Conservation (phyloP, 164 flowering plant genomes). For the Nymphaea colorata region DNA sequence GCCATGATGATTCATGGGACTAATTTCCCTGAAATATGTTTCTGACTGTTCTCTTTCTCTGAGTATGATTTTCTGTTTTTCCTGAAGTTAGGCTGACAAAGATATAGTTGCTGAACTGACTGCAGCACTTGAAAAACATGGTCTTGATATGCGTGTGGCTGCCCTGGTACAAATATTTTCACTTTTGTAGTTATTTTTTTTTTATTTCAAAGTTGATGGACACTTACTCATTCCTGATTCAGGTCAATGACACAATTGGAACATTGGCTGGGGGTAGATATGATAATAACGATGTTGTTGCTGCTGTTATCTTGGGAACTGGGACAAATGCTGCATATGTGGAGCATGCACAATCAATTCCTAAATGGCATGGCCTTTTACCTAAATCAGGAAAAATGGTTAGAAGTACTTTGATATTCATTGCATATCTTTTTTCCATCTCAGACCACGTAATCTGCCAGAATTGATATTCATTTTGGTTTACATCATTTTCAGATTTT, state of each 20-base stretch:
- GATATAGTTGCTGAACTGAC: constrained; percentile 67
- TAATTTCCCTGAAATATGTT: neutral
- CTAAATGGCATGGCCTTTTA: constrained; percentile 89
- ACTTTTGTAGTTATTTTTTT: neutral
- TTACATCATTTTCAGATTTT: too few species aligned
- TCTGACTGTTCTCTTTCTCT: neutral
- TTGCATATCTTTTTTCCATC: neutral
- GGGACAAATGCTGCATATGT: constrained; percentile 99
- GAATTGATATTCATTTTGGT: too few species aligned
- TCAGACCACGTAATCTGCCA: neutral
- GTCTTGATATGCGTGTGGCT: constrained; percentile 68
- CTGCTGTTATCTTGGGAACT: constrained; percentile 93
- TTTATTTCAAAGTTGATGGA: neutral
- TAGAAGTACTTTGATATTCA: constrained; percentile 6
- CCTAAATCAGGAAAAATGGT: constrained; percentile 97
- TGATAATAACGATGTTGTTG: constrained; percentile 47
- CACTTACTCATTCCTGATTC: neutral
- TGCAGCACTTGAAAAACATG: constrained; percentile 56
- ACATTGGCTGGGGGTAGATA: constrained; percentile 92
- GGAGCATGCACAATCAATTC: constrained; percentile 87
- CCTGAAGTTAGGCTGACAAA: constrained; percentile 42
- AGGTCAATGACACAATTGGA: constrained; percentile 98
- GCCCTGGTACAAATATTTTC: constrained; percentile 42
- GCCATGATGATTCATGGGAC: neutral
- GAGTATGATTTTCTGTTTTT: neutral